phyloP scores from a whole-genome alignment of 1,284 basidiomycete genomes.

The Apiotrichum porosum region DNA sequence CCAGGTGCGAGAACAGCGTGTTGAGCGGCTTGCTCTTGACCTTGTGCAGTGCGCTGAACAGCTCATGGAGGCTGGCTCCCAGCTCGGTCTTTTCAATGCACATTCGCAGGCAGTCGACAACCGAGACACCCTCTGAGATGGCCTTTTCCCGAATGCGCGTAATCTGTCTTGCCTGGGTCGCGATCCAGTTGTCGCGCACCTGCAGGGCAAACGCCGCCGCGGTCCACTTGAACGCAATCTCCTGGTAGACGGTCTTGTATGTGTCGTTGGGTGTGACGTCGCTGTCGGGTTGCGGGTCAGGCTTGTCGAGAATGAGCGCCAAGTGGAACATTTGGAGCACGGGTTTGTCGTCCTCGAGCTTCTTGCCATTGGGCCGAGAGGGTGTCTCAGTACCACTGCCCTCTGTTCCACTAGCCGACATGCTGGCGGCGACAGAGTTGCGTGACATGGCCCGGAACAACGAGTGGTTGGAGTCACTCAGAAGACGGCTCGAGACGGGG shows the following conservation, averaged over 20 bases:
- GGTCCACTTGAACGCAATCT: constrained; percentile 78
- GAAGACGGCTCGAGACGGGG: not conserved
- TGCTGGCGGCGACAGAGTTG: no score
- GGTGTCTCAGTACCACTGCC: not conserved
- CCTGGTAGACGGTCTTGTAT: constrained; percentile 70
- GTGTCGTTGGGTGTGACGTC: constrained; percentile 61
- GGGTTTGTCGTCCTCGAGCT: constrained; percentile 39
- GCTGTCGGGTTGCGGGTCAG: constrained; percentile 58
- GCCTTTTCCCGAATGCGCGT: constrained; percentile 62
- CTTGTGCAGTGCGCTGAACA: constrained; percentile 53
- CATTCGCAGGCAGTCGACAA: constrained; percentile 31
- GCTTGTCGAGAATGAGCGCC: constrained; percentile 79
- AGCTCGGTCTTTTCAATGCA: constrained; percentile 61
- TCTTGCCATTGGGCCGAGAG: not conserved
- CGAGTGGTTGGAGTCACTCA: no score
- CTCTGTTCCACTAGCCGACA: not conserved
- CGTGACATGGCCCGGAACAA: no score
- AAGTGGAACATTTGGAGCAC: constrained; percentile 79
- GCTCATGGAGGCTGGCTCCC: constrained; percentile 64
- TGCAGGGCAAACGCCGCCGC: constrained; percentile 85
- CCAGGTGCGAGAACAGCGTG: constrained; percentile 49
- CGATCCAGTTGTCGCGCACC: constrained; percentile 74
- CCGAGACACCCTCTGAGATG: constrained; percentile 36
- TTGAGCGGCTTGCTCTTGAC: constrained; percentile 60
- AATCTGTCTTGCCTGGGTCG: constrained; percentile 65